These are phyloP conservation scores for Lasiosphaeria ovina DNA, from an alignment of 495 filamentous ascomycete genomes.

Conservation along the genomic window DNA sequence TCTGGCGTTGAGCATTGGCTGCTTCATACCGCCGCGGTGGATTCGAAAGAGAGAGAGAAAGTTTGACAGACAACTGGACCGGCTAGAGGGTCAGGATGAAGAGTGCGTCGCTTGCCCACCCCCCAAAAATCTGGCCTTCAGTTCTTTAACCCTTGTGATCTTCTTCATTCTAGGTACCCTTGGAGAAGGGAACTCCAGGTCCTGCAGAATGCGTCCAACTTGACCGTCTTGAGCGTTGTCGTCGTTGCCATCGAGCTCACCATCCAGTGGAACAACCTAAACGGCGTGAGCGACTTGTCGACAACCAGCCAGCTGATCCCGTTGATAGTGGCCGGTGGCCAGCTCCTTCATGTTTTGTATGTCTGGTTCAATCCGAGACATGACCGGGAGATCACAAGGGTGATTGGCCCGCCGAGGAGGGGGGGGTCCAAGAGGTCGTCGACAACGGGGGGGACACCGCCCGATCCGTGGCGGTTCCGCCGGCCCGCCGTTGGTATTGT, in stretches of 20 bases:
- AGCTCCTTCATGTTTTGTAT: constrained; percentile 10
- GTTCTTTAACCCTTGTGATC: background rate
- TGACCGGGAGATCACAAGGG: background rate
- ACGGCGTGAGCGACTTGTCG: background rate
- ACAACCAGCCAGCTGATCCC: constrained; percentile 6
- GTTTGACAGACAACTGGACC: constrained; percentile 8
- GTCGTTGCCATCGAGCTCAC: constrained; percentile 34
- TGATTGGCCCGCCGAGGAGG: background rate
- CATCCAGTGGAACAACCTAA: constrained; percentile 31
- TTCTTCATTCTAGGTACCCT: background rate
- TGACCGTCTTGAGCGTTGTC: constrained; percentile 23
- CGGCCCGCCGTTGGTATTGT: background rate
- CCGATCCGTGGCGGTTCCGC: no score
- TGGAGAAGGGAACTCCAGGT: constrained; percentile 14
- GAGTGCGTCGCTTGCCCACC: background rate
- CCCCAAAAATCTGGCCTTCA: background rate
- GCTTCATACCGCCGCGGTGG: constrained; percentile 10
- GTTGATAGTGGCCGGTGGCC: constrained; percentile 7
- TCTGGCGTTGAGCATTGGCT: constrained; percentile 3
- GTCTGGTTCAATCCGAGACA: constrained; percentile 16
- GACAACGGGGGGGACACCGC: no score
- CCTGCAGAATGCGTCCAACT: constrained; percentile 16
- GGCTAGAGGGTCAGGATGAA: constrained; percentile 2
- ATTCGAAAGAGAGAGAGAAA: constrained; percentile 5
- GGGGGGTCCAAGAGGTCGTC: background rate